Evolutionary conservation across 2,329 filamentous ascomycete species (phyloP).

Genomic region (Salinomyces thailandicus): DNA sequence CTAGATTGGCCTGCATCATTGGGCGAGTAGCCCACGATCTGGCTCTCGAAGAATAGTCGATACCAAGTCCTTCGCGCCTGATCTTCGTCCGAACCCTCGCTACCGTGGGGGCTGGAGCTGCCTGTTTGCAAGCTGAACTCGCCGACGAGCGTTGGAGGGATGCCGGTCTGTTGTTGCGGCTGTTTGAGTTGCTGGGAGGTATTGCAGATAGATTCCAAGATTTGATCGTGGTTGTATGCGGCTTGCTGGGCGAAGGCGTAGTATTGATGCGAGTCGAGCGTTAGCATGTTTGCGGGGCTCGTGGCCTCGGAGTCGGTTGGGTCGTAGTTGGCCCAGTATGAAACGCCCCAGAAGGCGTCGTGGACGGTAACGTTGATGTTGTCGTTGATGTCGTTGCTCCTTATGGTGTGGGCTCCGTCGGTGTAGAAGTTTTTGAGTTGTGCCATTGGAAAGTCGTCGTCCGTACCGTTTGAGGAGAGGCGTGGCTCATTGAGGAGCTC

Average conservation of each 20-base stretch:
- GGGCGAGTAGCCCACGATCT: slow-evolving; percentile 13
- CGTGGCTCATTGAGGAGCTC: slow-evolving; percentile 14
- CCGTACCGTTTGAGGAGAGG: slow-evolving; percentile 1
- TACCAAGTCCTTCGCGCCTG: slow-evolving; percentile 14
- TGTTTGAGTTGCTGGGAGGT: slow-evolving; percentile 6
- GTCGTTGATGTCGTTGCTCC: slow-evolving; percentile 1
- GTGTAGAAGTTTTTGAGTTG: slow-evolving; percentile 9
- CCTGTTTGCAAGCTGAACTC: slow-evolving; percentile 16
- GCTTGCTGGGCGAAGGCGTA: slow-evolving; percentile 13
- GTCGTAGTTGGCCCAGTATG: slow-evolving; percentile 13
- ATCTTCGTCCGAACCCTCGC: slow-evolving; percentile 4
- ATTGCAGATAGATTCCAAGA: slow-evolving; percentile 11
- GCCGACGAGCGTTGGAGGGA: slow-evolving; percentile 11
- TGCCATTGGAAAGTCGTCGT: slow-evolving; percentile 2
- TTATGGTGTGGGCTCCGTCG: slow-evolving; percentile 5
- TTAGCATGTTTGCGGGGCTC: slow-evolving; percentile 3
- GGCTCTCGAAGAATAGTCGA: slow-evolving; percentile 14
- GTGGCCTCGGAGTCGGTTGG: slow-evolving; percentile 3
- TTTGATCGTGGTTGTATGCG: slow-evolving; percentile 7
- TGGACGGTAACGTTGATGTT: slow-evolving; percentile 9
- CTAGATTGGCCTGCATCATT: slow-evolving; percentile 5
- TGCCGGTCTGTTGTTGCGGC: slow-evolving; percentile 4
- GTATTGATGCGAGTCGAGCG: slow-evolving; percentile 17
- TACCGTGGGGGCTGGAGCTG: slow-evolving; percentile 5
- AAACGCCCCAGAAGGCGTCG: slow-evolving; percentile 11